Base-by-base conservation (phyloP, 495 filamentous ascomycete genomes). In the Staphylotrichum tortipilum region DNA sequence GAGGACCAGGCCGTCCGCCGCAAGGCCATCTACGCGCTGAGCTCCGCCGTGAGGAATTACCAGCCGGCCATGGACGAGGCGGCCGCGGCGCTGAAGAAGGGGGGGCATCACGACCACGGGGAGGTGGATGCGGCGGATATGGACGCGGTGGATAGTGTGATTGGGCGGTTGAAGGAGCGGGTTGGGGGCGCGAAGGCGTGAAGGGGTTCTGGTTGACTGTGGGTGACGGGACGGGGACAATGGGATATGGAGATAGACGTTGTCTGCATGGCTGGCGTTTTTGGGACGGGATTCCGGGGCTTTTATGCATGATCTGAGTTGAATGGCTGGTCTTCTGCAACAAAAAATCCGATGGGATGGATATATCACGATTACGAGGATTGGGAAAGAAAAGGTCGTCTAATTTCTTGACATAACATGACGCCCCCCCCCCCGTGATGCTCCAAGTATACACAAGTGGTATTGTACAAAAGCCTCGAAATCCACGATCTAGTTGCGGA, bases 21-120 rank as follows among this genome's bases (percentile, higher is more conserved):
- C 62, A 97, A 95, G 73, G 85, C 89, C 10, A 72, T 94, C 22
- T 88, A 85, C 60, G 94, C 94, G 22, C 72, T 98, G 15, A 94
- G 88, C 48, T 86, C 79, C 18, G 85, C 76, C 1, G 76, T 86
- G 22, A 78, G 92, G 63, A 98, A 98, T 64, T 91, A 84, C 62
- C 89, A 90, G 66, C 85, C 88, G 0, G 81, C 78, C 8, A 65
- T 86, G 61, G 82, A 85, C 60, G 67, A 70, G 22, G 67, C 88
- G 31, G 82, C 81, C 0, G 78, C 80, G 37, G 81, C 83, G 45
- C 67, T 88, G 53, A 74, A 71, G 45, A 64, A 64, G 24, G 76
- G 75, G 24, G 74, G 81, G 56, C 52, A 59, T 14, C 73, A 28
- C 2, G 26, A 81, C 52, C 54, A 59, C n/a, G 59, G 54, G 33